Evolutionary conservation across 441 rosid genomes (phyloP).

Genomic region (Euphorbia schlechtendalii): DNA sequence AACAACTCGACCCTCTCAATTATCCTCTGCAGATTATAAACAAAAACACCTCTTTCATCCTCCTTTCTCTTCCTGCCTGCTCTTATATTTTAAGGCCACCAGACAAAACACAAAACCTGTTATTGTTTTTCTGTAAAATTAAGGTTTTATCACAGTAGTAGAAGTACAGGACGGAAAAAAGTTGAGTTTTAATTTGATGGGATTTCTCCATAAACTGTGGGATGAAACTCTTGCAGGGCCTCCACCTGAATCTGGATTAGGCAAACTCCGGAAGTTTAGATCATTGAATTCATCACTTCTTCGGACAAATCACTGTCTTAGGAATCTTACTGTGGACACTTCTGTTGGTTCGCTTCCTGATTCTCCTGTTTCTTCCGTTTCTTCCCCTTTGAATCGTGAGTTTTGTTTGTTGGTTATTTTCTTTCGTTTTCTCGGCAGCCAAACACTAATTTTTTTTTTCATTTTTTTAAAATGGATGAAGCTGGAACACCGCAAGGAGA

Average conservation of each 20-base stretch:
- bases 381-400: constrained; percentile 56
- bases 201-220: constrained; percentile 77
- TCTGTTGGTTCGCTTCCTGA: constrained; percentile 24
- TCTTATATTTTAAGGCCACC: constrained; percentile 18
- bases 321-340: constrained; percentile 35
- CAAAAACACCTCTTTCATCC: constrained; percentile 17
- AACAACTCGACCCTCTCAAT: constrained; percentile 16
- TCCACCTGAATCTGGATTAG: constrained; percentile 57
- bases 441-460: neutral
- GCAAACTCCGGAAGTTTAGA: constrained; percentile 41
- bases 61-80: constrained; percentile 24
- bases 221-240: constrained; percentile 97
- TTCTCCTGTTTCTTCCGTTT: constrained; percentile 38
- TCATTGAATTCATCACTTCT: constrained; percentile 11
- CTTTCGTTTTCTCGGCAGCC: neutral
- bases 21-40: neutral
- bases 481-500: constrained; percentile 66
- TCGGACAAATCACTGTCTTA: constrained; percentile 27
- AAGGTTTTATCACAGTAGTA: too few relatives aligned
- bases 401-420: neutral
- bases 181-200: constrained; percentile 30
- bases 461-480: constrained; percentile 25
- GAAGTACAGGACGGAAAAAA: constrained; percentile 22
- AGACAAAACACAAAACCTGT: neutral
- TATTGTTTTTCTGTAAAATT: neutral